Conservation (phyloP, 2,329 filamentous ascomycete genomes). For the Colletotrichum siamense region DNA sequence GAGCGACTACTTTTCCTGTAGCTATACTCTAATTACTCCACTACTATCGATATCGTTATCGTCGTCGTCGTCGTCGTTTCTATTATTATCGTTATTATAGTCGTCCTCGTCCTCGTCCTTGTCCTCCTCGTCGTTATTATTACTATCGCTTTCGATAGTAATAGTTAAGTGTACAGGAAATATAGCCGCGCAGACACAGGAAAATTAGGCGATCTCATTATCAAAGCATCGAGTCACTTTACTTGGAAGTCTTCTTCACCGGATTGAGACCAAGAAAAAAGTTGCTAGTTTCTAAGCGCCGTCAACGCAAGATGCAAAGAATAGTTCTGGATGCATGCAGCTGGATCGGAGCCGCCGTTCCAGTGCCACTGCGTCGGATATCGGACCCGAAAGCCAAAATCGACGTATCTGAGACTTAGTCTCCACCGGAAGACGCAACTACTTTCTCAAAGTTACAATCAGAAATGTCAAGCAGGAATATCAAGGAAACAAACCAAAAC, state of each 20-base stretch:
- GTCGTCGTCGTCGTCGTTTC: too few species aligned
- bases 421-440: background rate
- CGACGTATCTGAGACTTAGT: background rate
- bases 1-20: too few species aligned
- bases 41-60: too few species aligned
- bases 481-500: background rate
- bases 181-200: too few species aligned
- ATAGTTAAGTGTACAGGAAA: too few species aligned
- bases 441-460: background rate
- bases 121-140: too few species aligned
- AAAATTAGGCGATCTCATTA: too few species aligned
- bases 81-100: too few species aligned
- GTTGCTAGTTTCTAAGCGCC: background rate
- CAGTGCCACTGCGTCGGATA: background rate
- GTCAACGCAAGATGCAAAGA: background rate
- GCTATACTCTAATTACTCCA: too few species aligned
- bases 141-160: too few species aligned
- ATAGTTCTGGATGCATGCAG: background rate
- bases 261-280: background rate
- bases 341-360: background rate
- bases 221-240: background rate
- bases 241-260: fast-evolving
- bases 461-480: fast-evolving
- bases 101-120: too few species aligned
- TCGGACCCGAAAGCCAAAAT: background rate